These are phyloP conservation scores for Orychophragmus violaceus DNA, from an alignment of 345 rosid genomes.

Conservation along the genomic window DNA sequence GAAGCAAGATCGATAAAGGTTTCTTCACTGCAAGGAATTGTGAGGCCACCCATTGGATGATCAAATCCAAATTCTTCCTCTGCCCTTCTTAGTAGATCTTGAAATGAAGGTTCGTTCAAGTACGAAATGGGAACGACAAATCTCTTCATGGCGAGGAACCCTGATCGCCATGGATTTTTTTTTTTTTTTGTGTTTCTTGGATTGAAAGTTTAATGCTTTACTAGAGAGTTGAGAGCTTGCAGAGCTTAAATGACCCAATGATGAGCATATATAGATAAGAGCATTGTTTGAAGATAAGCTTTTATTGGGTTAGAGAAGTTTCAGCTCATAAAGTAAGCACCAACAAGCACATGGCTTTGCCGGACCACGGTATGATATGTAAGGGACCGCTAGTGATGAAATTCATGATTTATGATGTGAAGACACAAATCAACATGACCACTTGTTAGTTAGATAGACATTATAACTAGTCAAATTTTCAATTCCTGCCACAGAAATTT, in stretches of 20 bases:
- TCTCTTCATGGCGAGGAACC: conserved; percentile 31
- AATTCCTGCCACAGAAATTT: conserved; percentile 26
- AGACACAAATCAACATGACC: conserved; percentile 16
- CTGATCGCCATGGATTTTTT: conserved; percentile 29
- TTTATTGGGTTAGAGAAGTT: conserved; percentile 10
- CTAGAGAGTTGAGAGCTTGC: conserved; percentile 1
- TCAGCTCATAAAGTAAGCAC: conserved; percentile 4
- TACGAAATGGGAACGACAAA: conserved; percentile 36
- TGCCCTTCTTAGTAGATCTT: conserved; percentile 24
- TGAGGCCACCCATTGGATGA: conserved; percentile 41
- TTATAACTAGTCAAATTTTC: conserved; percentile 18
- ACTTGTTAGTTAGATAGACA: conserved; percentile 28
- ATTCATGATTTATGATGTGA: conserved; percentile 16
- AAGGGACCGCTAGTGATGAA: conserved; percentile 19
- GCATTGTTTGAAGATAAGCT: conserved; percentile 4
- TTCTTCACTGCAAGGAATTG: conserved; percentile 43
- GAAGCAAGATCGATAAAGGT: conserved; percentile 32
- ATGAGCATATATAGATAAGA: conserved; percentile 25
- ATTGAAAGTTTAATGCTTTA: background rate
- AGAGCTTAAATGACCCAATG: background rate
- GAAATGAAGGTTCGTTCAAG: conserved; percentile 38
- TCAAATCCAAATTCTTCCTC: conserved; percentile 43
- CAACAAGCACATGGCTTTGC: conserved; percentile 34
- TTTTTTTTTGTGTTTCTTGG: conserved; percentile 8
- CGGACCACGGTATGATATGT: conserved; percentile 28